Conservation (phyloP, 169 alveolate genomes). For the Cyclospora cayetanensis region DNA sequence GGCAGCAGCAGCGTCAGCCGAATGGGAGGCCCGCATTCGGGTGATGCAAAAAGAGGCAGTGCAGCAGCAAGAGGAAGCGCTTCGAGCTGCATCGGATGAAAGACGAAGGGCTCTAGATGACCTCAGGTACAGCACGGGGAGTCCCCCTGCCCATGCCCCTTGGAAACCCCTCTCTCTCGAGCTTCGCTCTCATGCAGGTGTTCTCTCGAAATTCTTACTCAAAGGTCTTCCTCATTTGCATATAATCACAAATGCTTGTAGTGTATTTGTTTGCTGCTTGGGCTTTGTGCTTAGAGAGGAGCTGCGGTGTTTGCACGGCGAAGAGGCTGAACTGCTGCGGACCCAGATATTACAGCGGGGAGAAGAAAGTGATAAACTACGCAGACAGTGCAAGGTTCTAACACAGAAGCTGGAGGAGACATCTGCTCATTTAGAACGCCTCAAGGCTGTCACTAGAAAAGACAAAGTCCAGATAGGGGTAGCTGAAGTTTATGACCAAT, state of each 20-base stretch:
- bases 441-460: neutral
- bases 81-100: neutral
- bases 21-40: neutral
- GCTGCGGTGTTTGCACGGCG: neutral
- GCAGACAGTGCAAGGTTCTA: neutral
- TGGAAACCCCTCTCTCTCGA: too few species aligned
- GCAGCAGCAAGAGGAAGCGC: constrained; percentile 4
- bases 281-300: neutral
- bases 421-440: neutral
- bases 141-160: too few species aligned
- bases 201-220: too few species aligned
- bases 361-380: neutral
- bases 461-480: neutral
- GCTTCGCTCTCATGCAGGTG: too few species aligned
- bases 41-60: neutral
- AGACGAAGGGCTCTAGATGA: constrained; percentile 7
- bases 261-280: neutral
- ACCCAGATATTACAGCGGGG: neutral
- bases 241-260: too few species aligned
- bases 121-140: neutral
- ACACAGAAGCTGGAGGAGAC: neutral
- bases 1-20: constrained; percentile 28
- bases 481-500: too few species aligned
- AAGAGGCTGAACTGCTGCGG: neutral
- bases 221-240: too few species aligned